Base-by-base conservation (phyloP, 1,284 basidiomycete species). In the Naganishia albida region DNA sequence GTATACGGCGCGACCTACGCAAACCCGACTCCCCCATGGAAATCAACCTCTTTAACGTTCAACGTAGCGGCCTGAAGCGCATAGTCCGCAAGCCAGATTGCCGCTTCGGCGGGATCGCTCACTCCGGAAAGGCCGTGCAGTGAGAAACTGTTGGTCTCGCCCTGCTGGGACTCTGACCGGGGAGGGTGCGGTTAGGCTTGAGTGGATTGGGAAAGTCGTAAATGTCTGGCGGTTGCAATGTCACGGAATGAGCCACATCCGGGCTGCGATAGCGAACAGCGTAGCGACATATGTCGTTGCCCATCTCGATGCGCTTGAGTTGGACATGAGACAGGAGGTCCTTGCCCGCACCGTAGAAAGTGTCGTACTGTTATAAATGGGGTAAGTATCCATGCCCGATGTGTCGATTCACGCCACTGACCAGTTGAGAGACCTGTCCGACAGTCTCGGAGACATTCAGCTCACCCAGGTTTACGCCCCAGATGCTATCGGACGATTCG, bases 41-140 rank as follows among this genome's bases (percentile, higher is more conserved):
- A 82, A 72, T 77, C 77, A 1, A 78, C 53, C 49, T 79, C 73
- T 7, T 68, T 63, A 43, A 82, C 76, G 3, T 80, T 80, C 1
- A 81, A 69, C 18, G 75, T 72, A 0, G 80, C 77, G 1, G 80
- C 78, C 64, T 79, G 86, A 7, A 89, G 76, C 0, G 82, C 78
- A 72, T 88, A 88, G 72, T 88, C 87, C 65, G 88, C 77, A 1
- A 82, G 80, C 87, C 88, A 88, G 26, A 89, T 75, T 18, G 86
- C 85, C 2, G 86, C 85, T 40, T 87, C 88, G 12, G 84, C 88
- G 0, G 85, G 84, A 71, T 89, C 86, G 73, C 85, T 86, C 18
- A 88, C 84, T 3, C 84, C 84, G 34, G 87, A 85, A 10, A 85
- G 83, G 64, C 88, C 87, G 23, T 80, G 81, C 69, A 80, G 81